Base-by-base conservation (phyloP, 2,329 filamentous ascomycete genomes). In the Pyricularia grisea region DNA sequence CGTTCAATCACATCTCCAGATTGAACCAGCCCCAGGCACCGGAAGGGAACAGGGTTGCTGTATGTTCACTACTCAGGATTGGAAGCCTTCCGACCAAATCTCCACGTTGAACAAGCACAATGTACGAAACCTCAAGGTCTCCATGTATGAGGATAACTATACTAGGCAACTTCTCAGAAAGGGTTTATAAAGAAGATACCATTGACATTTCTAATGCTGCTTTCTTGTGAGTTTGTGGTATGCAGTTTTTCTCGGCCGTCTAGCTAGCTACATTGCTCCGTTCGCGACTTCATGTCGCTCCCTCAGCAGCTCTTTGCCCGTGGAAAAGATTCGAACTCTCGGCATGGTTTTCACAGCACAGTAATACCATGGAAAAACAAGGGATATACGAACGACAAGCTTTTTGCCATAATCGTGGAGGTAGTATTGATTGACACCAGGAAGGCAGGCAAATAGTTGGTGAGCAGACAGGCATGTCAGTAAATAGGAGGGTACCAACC, bases 141-240 rank as follows among this genome's bases (percentile, higher is more conserved):
- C 58, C 23, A 42, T 67, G n/a, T 33, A 66, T 30, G 6, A 42
- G n/a, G 64, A 10, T 2, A 23, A 27, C 36, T 3, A 30, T 10
- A 12, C 42, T n/a, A 55, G 64, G 58, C 58, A 17, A 23, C 31
- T 30, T 69, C 60, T 60, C 10, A 30, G 68, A 60, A 55, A 36
- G 55, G 66, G 14, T 66, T 58, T 25, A 50, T 23, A 23, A 69
- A 66, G 27, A 64, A 65, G 9, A 66, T 30, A 17, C 68, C 68
- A 61, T 69, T 69, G 33, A 67, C 66, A 25, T 69, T 66, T 42
- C 30, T 55, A 9, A 69, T 28, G 36, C 33, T 42, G 20, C 31
- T 27, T 25, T 10, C 25, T n/a, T 14, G 23, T 61, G 25, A 4
- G 17, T 6, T 14, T 61, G 20, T 2, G 1, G 5, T 25, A 17